A percentile compares a stretch with the other conserved stretches of the same genome.
Evolutionary conservation across 345 rosid species (phyloP).

Genomic region (Acer saccharum): DNA sequence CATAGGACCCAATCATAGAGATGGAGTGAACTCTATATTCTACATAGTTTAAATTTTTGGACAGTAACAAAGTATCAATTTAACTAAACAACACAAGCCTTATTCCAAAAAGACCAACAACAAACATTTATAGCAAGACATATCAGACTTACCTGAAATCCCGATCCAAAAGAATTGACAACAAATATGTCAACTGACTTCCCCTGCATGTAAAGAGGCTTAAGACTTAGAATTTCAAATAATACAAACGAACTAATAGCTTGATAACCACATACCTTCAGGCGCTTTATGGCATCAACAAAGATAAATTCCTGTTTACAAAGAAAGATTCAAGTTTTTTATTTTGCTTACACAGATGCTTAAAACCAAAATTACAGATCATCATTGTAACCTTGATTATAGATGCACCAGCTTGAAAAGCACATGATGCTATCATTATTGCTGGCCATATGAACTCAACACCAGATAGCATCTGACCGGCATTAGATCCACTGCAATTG

Average conservation of each 20-base stretch:
- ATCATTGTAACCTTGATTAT: conserved; percentile 62
- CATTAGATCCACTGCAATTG: conserved; percentile 67
- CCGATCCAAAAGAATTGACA: conserved; percentile 93
- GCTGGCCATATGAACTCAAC: conserved; percentile 67
- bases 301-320: conserved; percentile 77
- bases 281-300: conserved; percentile 62
- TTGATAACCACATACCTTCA: conserved; percentile 48
- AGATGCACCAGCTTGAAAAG: conserved; percentile 86
- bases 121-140: conserved; percentile 14
- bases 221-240: conserved; percentile 14
- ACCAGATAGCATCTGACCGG: conserved; percentile 60
- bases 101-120: not conserved
- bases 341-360: conserved; percentile 17
- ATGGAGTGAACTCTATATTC: too few species aligned
- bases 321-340: conserved; percentile 23
- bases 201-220: conserved; percentile 50
- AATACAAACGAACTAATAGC: conserved; percentile 8
- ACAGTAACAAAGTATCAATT: too few species aligned
- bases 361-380: conserved; percentile 11
- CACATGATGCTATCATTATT: conserved; percentile 77
- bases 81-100: too few species aligned
- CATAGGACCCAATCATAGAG: too few species aligned
- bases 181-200: conserved; percentile 92
- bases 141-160: conserved; percentile 68
- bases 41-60: too few species aligned